Evolutionary conservation across 2,329 filamentous ascomycete genomes (phyloP).

Genomic region (Emergomyces orientalis): DNA sequence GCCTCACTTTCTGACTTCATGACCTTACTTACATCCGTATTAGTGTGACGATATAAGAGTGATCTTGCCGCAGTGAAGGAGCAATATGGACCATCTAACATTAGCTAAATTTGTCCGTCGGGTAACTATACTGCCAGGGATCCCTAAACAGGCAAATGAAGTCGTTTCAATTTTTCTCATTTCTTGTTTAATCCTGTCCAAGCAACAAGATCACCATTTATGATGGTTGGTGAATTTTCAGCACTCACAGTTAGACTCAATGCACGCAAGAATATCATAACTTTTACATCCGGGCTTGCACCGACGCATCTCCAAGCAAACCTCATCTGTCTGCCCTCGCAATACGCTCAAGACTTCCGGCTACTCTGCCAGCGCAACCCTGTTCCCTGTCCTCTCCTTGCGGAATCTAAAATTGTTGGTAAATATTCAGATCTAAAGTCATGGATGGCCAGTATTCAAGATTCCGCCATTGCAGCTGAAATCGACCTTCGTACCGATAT

Average conservation of each 20-base stretch:
- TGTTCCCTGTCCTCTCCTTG: constrained; percentile 53
- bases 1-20: not conserved
- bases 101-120: not conserved
- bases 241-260: not conserved
- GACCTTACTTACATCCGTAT: not conserved
- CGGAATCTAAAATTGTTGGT: constrained; percentile 42
- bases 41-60: not conserved
- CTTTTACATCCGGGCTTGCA: constrained; percentile 46
- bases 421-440: constrained; percentile 35
- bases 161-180: not conserved
- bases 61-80: not conserved
- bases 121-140: not conserved
- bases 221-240: not conserved
- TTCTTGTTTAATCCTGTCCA: not conserved
- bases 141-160: not conserved
- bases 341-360: constrained; percentile 50
- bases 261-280: constrained; percentile 5
- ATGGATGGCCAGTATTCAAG: constrained; percentile 24
- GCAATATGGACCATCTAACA: not conserved
- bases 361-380: constrained; percentile 52
- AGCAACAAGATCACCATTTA: not conserved
- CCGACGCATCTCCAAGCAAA: constrained; percentile 53
- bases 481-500: constrained; percentile 51
- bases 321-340: constrained; percentile 49
- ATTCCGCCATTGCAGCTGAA: constrained; percentile 29